Evolutionary conservation across 768 basidiomycete genomes (phyloP).

Genomic region (Mycena belliarum): DNA sequence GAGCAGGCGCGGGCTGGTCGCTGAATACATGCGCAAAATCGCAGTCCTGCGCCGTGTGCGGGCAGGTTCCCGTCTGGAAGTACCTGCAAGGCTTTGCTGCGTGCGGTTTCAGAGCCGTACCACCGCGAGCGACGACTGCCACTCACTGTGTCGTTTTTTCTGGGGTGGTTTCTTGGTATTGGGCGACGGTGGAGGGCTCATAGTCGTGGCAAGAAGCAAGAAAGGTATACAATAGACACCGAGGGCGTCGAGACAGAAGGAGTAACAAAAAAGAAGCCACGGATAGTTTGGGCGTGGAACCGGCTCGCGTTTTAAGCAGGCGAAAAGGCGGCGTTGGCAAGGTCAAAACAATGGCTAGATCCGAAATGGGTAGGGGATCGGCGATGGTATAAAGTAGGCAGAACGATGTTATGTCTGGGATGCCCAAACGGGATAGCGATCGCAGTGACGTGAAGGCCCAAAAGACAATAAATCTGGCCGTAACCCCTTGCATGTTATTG

Average conservation of each 20-base stretch:
- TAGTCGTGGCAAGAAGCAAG: constrained; percentile 3
- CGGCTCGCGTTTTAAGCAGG: not conserved
- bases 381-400: constrained; percentile 1
- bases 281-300: not conserved
- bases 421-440: constrained; percentile 13
- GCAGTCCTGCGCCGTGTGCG: constrained; percentile 17
- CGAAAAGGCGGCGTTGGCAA: not conserved
- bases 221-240: constrained; percentile 12
- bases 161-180: constrained; percentile 8
- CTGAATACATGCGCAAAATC: constrained; percentile 21
- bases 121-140: not conserved
- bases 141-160: constrained; percentile 24
- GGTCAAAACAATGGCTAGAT: constrained; percentile 14
- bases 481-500: constrained; percentile 13
- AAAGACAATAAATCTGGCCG: constrained; percentile 13
- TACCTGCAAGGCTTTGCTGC: constrained; percentile 21
- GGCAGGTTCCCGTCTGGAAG: constrained; percentile 17
- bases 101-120: too few species aligned
- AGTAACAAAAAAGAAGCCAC: constrained; percentile 6
- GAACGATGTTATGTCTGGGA: constrained; percentile 4
- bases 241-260: constrained; percentile 2
- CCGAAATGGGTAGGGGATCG: constrained; percentile 4
- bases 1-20: constrained; percentile 3
- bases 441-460: not conserved
- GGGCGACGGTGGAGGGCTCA: constrained; percentile 4